A percentile compares a stretch with the other conserved stretches of the same genome.
Evolutionary conservation across 1,284 basidiomycete species (phyloP).

Genomic region (Pisolithus thermaeus): DNA sequence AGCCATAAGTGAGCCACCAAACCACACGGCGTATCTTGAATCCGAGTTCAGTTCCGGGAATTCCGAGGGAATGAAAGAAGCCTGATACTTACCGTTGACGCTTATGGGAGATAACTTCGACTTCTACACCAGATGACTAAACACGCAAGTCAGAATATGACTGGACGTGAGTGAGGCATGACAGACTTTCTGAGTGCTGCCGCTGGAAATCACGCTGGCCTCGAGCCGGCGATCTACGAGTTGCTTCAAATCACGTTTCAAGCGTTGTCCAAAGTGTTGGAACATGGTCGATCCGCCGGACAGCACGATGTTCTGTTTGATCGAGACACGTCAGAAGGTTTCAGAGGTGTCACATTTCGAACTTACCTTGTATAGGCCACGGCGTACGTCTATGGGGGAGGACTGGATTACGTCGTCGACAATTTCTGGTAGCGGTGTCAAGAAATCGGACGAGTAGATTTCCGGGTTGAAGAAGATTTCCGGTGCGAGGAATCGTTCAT

Average conservation of each 20-base stretch:
- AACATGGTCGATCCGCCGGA: slow-evolving; percentile 98
- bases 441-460: slow-evolving; percentile 96
- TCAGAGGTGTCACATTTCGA: background rate
- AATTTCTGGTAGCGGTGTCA: slow-evolving; percentile 94
- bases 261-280: slow-evolving; percentile 92
- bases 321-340: background rate
- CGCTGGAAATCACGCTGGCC: slow-evolving; percentile 70
- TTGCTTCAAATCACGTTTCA: slow-evolving; percentile 93
- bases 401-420: slow-evolving; percentile 96
- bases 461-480: slow-evolving; percentile 99
- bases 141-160: slow-evolving; percentile 9
- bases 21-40: slow-evolving; percentile 91
- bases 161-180: background rate
- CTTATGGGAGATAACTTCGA: slow-evolving; percentile 98
- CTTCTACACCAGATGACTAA: slow-evolving; percentile 90
- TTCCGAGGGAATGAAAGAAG: slow-evolving; percentile 3
- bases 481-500: slow-evolving; percentile 98
- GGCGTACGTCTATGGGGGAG: slow-evolving; percentile 92
- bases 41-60: slow-evolving; percentile 8
- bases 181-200: slow-evolving; percentile 70
- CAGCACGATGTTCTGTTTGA: slow-evolving; percentile 79
- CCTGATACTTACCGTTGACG: slow-evolving; percentile 67
- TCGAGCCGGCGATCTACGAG: slow-evolving; percentile 90
- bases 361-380: slow-evolving; percentile 87
- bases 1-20: slow-evolving; percentile 91